Percentiles rank a stretch among this genome's conserved stretches.
These are phyloP conservation scores for Trichosporon sp. DNA, from an alignment of 1,284 basidiomycete species.

Conservation along the genomic window DNA sequence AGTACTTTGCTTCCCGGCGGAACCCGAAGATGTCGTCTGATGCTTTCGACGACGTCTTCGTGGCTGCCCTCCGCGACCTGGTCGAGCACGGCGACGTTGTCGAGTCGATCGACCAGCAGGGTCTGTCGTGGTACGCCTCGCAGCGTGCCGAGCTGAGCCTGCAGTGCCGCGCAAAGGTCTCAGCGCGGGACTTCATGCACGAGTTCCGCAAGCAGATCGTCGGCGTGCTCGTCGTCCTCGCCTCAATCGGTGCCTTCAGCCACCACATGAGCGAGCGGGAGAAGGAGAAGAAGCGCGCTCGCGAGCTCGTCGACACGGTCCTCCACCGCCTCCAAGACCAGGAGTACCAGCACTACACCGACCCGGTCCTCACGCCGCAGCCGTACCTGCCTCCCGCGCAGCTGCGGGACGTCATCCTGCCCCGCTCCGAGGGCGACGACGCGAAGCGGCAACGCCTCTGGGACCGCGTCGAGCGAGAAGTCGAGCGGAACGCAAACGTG, in stretches of 20 bases:
- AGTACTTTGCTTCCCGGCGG: slow-evolving; percentile 32
- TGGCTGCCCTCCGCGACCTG: slow-evolving; percentile 73
- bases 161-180: slow-evolving; percentile 65
- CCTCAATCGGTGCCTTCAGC: slow-evolving; percentile 36
- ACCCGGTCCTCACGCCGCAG: slow-evolving; percentile 69
- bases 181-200: slow-evolving; percentile 60
- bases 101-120: slow-evolving; percentile 64
- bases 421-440: slow-evolving; percentile 66
- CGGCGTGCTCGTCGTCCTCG: slow-evolving; percentile 29
- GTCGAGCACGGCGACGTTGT: slow-evolving; percentile 74
- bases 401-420: slow-evolving; percentile 81
- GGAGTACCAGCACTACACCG: slow-evolving; percentile 60
- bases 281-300: slow-evolving; percentile 65
- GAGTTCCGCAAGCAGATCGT: slow-evolving; percentile 63
- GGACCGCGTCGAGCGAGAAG: slow-evolving; percentile 76
- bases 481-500: slow-evolving; percentile 93
- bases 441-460: slow-evolving; percentile 66
- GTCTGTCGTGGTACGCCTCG: slow-evolving; percentile 71
- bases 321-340: slow-evolving; percentile 78
- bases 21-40: slow-evolving; percentile 34
- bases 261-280: slow-evolving; percentile 53
- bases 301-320: slow-evolving; percentile 70
- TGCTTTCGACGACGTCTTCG: slow-evolving; percentile 41
- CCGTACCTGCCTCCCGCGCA: slow-evolving; percentile 83
- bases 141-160: slow-evolving; percentile 64